phyloP scores from a whole-genome alignment of 495 filamentous ascomycete genomes.

The Aspergillus conjunctus region DNA sequence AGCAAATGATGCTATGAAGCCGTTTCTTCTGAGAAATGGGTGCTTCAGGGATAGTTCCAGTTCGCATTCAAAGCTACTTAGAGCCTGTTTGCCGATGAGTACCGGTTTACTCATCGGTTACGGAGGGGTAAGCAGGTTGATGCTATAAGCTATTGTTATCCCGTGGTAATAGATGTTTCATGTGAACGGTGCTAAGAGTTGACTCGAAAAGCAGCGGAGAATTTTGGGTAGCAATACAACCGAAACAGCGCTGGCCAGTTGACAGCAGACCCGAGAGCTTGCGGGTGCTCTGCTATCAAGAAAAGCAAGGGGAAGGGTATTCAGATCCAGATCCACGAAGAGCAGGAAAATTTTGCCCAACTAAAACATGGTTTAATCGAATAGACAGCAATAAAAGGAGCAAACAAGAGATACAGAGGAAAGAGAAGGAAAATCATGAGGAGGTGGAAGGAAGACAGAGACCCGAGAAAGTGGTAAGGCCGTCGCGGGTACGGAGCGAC shows the following conservation, averaged over 20 bases:
- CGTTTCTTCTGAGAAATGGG: too few species aligned
- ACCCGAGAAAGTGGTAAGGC: constrained; percentile 22
- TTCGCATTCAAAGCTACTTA: too few species aligned
- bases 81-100: too few species aligned
- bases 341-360: not conserved
- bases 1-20: too few species aligned
- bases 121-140: not conserved
- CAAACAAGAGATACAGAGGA: constrained; percentile 31
- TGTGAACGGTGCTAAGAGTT: too few species aligned
- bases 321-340: not conserved
- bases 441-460: constrained; percentile 33
- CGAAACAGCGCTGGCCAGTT: too few species aligned
- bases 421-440: constrained; percentile 22
- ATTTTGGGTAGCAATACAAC: too few species aligned
- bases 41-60: too few species aligned
- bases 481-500: constrained; percentile 25
- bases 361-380: not conserved
- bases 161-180: not conserved
- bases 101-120: not conserved
- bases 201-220: too few species aligned
- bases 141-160: not conserved
- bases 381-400: constrained; percentile 11
- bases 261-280: not conserved
- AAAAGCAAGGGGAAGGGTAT: not conserved
- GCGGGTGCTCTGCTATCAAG: not conserved